These are phyloP conservation scores for Phaeosphaeriaceae sp. DNA, from an alignment of 2,329 filamentous ascomycete species.

Conservation along the genomic window DNA sequence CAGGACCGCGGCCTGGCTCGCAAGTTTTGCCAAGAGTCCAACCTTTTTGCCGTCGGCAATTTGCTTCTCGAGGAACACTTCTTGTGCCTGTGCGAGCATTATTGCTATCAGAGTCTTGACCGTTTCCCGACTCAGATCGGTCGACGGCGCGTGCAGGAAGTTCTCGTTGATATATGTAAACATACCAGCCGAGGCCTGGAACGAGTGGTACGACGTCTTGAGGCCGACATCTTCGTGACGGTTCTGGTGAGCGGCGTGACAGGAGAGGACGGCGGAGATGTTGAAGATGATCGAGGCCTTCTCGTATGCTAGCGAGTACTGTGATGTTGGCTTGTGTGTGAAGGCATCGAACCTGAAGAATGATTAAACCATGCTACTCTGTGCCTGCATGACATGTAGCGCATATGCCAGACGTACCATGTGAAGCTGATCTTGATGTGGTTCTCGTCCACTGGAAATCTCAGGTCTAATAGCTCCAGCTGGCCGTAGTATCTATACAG, in stretches of 20 bases:
- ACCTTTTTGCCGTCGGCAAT: constrained; percentile 91
- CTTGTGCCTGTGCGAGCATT: constrained; percentile 94
- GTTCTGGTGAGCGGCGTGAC: constrained; percentile 92
- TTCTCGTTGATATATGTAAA: constrained; percentile 99
- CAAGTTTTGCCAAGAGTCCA: constrained; percentile 88
- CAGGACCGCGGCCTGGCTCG: constrained; percentile 86
- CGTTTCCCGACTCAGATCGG: constrained; percentile 93
- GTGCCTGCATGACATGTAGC: background rate
- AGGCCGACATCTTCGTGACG: constrained; percentile 89
- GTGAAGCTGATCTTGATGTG: constrained; percentile 99
- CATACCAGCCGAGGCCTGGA: constrained; percentile 98
- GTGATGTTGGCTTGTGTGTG: constrained; percentile 94
- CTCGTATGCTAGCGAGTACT: constrained; percentile 96
- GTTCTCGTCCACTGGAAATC: constrained; percentile 97
- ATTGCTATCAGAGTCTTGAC: constrained; percentile 93
- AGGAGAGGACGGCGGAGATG: constrained; percentile 95
- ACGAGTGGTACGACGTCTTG: constrained; percentile 97
- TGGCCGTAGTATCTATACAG: constrained; percentile 98
- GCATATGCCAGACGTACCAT: constrained; percentile 67
- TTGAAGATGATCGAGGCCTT: constrained; percentile 99
- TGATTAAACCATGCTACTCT: constrained; percentile 25
- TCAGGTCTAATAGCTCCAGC: constrained; percentile 89
- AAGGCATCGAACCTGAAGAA: constrained; percentile 94
- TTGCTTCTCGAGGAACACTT: constrained; percentile 97
- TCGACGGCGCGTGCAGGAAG: constrained; percentile 94